phyloP scores from a whole-genome alignment of 192 early-diverging fungal species.

The Linnemannia hyalina region DNA sequence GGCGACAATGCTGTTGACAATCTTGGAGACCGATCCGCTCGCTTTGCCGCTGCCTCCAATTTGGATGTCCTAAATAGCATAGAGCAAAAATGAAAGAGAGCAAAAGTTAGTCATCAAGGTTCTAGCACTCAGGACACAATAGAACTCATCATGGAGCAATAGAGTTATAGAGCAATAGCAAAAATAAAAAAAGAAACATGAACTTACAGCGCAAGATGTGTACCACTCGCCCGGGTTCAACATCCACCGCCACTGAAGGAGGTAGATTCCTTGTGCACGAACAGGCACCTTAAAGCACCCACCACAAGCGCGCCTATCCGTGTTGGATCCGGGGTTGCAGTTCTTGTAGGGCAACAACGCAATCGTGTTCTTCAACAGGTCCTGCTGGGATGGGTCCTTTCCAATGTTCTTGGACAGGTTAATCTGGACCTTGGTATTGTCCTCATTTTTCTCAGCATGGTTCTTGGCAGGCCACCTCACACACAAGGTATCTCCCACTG shows the following conservation, averaged over 20 bases:
- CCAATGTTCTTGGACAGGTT: constrained; percentile 39
- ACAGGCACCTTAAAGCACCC: constrained; percentile 53
- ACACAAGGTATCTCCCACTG: constrained; percentile 36
- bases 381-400: constrained; percentile 12
- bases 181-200: background rate
- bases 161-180: background rate
- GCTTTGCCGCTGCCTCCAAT: background rate
- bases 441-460: constrained; percentile 50
- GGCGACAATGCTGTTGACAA: background rate
- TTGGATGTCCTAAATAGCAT: constrained; percentile 20
- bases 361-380: constrained; percentile 38
- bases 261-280: constrained; percentile 31
- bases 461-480: constrained; percentile 56
- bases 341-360: constrained; percentile 46
- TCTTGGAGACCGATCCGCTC: background rate
- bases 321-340: background rate
- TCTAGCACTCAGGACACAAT: background rate
- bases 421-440: constrained; percentile 44
- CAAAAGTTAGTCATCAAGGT: background rate
- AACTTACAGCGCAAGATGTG: constrained; percentile 54
- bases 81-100: background rate
- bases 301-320: constrained; percentile 37
- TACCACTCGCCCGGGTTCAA: constrained; percentile 55
- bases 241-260: constrained; percentile 57
- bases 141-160: background rate